Percentiles rank a stretch among this genome's conserved stretches.
phyloP scores from a whole-genome alignment of 441 rosid species.

The Flueggea neowawraea region DNA sequence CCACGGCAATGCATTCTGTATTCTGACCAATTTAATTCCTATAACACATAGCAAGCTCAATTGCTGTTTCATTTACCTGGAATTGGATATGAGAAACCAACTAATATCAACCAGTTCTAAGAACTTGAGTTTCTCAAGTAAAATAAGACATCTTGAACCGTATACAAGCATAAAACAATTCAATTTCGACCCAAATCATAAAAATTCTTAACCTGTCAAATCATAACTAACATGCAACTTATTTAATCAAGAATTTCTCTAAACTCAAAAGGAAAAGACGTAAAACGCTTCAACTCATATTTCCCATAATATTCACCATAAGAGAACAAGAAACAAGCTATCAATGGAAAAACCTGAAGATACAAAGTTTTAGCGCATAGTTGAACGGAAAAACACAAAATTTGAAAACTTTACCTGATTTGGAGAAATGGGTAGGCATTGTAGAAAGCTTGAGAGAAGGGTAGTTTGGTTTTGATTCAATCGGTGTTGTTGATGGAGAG shows the following conservation, averaged over 20 bases:
- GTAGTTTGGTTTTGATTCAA: slow-evolving; percentile 15
- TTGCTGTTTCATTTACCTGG: too few species aligned
- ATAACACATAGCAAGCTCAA: too few species aligned
- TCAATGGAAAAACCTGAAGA: background rate
- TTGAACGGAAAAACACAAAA: background rate
- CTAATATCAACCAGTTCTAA: background rate
- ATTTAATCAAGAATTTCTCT: too few species aligned
- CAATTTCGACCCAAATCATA: background rate
- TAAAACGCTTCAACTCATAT: too few species aligned
- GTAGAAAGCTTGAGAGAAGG: slow-evolving; percentile 25
- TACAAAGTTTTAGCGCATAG: background rate
- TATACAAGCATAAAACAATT: background rate
- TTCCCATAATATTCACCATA: too few species aligned
- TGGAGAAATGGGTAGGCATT: slow-evolving; percentile 31
- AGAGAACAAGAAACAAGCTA: background rate
- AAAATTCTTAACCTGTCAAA: background rate
- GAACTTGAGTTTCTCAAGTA: background rate
- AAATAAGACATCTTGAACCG: background rate
- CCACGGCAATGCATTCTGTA: too few species aligned
- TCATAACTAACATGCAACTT: background rate
- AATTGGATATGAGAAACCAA: background rate
- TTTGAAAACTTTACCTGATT: slow-evolving; percentile 38
- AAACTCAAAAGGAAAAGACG: too few species aligned
- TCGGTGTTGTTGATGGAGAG: slow-evolving; percentile 15
- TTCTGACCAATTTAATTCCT: too few species aligned